These are phyloP conservation scores for Pugionium dolabratum DNA, from an alignment of 345 rosid species.

Conservation along the genomic window DNA sequence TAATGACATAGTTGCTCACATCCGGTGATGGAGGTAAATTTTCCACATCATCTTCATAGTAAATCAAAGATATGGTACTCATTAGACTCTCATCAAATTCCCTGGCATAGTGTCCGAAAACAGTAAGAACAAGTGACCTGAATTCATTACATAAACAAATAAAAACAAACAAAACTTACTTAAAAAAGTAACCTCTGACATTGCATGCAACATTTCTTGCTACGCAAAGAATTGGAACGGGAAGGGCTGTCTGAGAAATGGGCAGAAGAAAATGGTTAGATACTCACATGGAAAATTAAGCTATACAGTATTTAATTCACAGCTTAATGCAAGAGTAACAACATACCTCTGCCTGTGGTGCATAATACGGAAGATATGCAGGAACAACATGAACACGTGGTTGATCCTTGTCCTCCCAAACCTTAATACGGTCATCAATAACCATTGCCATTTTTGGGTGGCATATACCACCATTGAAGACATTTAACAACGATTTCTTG, in stretches of 20 bases:
- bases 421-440: constrained; percentile 94
- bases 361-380: constrained; percentile 85
- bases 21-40: constrained; percentile 85
- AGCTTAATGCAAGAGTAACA: constrained; percentile 23
- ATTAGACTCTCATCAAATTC: constrained; percentile 93
- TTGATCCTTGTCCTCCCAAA: constrained; percentile 99
- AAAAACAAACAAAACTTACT: constrained; percentile 54
- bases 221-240: constrained; percentile 87
- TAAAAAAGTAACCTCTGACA: constrained; percentile 93
- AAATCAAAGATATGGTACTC: constrained; percentile 70
- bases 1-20: constrained; percentile 86
- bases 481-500: constrained; percentile 78
- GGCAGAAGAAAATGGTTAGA: constrained; percentile 18
- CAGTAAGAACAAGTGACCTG: constrained; percentile 26
- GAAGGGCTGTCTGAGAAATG: constrained; percentile 65
- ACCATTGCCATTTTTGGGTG: constrained; percentile 99
- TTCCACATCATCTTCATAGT: constrained; percentile 80
- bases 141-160: constrained; percentile 31
- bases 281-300: constrained; percentile 23
- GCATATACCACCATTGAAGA: constrained; percentile 82
- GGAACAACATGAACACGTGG: constrained; percentile 96
- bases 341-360: constrained; percentile 97
- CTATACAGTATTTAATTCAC: constrained; percentile 10
- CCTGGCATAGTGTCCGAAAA: constrained; percentile 44
- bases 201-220: constrained; percentile 99